Evolutionary conservation across 371 early-diverging fungal genomes (phyloP).

Genomic region (Lichtheimia hyalospora): DNA sequence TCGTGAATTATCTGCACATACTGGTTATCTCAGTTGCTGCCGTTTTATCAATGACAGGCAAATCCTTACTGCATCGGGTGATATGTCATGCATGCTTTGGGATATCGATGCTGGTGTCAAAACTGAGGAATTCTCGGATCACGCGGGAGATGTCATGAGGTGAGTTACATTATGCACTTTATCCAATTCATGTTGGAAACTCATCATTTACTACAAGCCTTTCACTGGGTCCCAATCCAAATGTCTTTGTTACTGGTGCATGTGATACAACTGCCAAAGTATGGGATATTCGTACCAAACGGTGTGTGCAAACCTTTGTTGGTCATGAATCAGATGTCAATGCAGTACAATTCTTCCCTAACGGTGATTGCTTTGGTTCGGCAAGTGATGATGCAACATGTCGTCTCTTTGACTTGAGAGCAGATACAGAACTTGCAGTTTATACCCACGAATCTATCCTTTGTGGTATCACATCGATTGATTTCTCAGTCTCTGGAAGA

Average conservation of each 20-base stretch:
- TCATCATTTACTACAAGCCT: constrained; percentile 49
- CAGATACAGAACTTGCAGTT: constrained; percentile 95
- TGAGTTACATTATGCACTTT: constrained; percentile 17
- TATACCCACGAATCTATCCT: constrained; percentile 96
- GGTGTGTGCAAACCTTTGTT: constrained; percentile 96
- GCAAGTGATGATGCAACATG: constrained; percentile 98
- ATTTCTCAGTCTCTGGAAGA: constrained; percentile 93
- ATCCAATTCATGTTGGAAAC: neutral
- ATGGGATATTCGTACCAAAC: constrained; percentile 96
- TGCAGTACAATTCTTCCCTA: constrained; percentile 98
- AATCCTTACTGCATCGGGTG: constrained; percentile 91
- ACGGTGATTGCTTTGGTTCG: constrained; percentile 94
- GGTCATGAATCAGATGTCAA: constrained; percentile 99
- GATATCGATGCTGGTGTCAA: constrained; percentile 96
- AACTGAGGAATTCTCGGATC: constrained; percentile 90
- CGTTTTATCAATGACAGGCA: constrained; percentile 92
- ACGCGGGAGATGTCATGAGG: constrained; percentile 97
- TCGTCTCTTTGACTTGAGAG: constrained; percentile 94
- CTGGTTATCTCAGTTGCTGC: constrained; percentile 95
- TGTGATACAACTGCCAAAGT: constrained; percentile 98
- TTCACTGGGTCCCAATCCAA: constrained; percentile 89
- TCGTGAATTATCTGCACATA: constrained; percentile 90
- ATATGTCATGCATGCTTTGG: constrained; percentile 97
- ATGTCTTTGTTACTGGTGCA: constrained; percentile 95
- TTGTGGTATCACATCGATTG: constrained; percentile 96